phyloP scores from a whole-genome alignment of 306 rosid genomes.

The Echinosophora koreensis region DNA sequence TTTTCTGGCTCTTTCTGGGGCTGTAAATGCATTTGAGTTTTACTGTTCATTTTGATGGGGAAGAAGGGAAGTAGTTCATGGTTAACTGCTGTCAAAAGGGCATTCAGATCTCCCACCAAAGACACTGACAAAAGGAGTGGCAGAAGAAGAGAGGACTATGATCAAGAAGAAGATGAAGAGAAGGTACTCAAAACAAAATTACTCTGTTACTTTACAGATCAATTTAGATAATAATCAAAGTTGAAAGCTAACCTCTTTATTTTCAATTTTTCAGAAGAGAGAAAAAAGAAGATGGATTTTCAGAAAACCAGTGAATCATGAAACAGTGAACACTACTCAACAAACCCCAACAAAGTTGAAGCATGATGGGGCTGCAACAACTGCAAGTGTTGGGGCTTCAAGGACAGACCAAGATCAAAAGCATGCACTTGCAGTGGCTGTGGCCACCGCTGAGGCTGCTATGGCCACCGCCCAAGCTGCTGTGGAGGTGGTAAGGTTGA shows the following conservation, averaged over 20 bases:
- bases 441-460: slow-evolving; percentile 87
- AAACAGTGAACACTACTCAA: slow-evolving; percentile 47
- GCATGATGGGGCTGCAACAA: slow-evolving; percentile 40
- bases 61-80: slow-evolving; percentile 90
- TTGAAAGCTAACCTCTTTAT: background rate
- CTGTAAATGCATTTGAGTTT: slow-evolving; percentile 65
- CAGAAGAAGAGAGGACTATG: slow-evolving; percentile 54
- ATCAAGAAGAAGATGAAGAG: slow-evolving; percentile 79
- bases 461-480: slow-evolving; percentile 85
- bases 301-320: slow-evolving; percentile 70
- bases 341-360: slow-evolving; percentile 50
- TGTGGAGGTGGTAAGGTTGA: slow-evolving; percentile 69
- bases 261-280: slow-evolving; percentile 68
- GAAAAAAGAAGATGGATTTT: slow-evolving; percentile 93
- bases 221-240: slow-evolving; percentile 9
- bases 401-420: slow-evolving; percentile 61
- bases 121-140: slow-evolving; percentile 54
- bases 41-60: slow-evolving; percentile 73
- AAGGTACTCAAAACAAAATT: slow-evolving; percentile 57
- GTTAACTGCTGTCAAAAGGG: slow-evolving; percentile 98
- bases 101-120: slow-evolving; percentile 98
- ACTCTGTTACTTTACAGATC: background rate
- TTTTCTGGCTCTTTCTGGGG: slow-evolving; percentile 50
- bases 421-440: slow-evolving; percentile 77
- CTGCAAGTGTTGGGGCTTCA: slow-evolving; percentile 31